Conservation (phyloP, 345 rosid species). For the Rhizophora apiculata region DNA sequence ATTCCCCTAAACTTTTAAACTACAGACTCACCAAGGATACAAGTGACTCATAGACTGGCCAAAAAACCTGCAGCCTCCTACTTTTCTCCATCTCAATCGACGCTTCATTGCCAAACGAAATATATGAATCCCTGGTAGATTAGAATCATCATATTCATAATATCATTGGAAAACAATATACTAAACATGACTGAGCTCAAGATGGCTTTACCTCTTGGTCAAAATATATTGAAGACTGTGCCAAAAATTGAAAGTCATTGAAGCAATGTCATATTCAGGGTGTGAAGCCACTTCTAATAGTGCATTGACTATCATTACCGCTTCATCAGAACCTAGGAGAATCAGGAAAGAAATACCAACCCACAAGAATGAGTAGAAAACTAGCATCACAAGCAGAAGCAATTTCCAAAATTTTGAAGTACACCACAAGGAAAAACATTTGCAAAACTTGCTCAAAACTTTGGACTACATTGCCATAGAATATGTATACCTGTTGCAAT, state of each 20-base stretch:
- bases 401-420: conserved; percentile 1
- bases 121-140: conserved; percentile 67
- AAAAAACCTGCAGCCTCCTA: conserved; percentile 73
- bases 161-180: conserved; percentile 16
- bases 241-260: conserved; percentile 99
- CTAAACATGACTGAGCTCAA: conserved; percentile 14
- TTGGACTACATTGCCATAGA: background rate
- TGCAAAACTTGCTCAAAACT: no score
- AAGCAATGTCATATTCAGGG: conserved; percentile 95
- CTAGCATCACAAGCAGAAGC: conserved; percentile 13
- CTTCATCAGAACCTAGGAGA: conserved; percentile 73
- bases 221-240: conserved; percentile 88
- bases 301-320: conserved; percentile 84
- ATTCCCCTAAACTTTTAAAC: conserved; percentile 5
- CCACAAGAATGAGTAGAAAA: conserved; percentile 5
- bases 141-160: conserved; percentile 22
- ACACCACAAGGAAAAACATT: conserved; percentile 17
- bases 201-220: conserved; percentile 63
- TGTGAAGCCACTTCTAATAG: conserved; percentile 87
- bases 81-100: conserved; percentile 78
- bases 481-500: conserved; percentile 73
- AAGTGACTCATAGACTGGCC: conserved; percentile 69
- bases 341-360: background rate
- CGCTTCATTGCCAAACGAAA: conserved; percentile 62
- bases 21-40: conserved; percentile 78